A percentile compares a stretch with the other conserved stretches of the same genome.
These are phyloP conservation scores for Parmelia sp. DNA, from an alignment of 495 filamentous ascomycete species.

Conservation along the genomic window DNA sequence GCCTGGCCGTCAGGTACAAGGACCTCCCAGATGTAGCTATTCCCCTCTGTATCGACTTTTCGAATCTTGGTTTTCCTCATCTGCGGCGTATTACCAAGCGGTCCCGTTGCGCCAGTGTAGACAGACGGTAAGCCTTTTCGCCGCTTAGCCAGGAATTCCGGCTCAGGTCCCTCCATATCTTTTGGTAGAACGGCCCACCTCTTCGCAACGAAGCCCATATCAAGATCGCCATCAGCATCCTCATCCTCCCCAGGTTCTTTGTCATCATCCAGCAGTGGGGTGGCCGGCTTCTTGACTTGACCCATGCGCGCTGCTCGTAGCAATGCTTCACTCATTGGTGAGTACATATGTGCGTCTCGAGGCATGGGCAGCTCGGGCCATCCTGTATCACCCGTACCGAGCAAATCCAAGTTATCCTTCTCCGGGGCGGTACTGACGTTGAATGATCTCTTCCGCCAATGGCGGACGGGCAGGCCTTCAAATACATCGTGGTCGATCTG, in stretches of 20 bases:
- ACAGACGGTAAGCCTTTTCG: constrained; percentile 63
- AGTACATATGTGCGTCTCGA: constrained; percentile 74
- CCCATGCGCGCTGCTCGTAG: constrained; percentile 66
- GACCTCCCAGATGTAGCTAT: constrained; percentile 72
- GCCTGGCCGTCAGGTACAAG: constrained; percentile 73
- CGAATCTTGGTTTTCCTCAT: constrained; percentile 74
- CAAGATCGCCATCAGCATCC: constrained; percentile 44
- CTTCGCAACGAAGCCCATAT: constrained; percentile 32
- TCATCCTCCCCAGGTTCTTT: constrained; percentile 44
- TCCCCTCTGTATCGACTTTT: constrained; percentile 68
- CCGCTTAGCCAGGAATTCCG: constrained; percentile 81
- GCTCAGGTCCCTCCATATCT: constrained; percentile 64
- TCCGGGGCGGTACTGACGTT: constrained; percentile 61
- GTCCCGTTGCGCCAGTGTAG: constrained; percentile 38
- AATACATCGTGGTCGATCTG: constrained; percentile 91
- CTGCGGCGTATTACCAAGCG: constrained; percentile 36
- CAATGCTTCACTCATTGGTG: constrained; percentile 73
- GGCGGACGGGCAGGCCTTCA: constrained; percentile 86
- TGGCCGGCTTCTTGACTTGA: constrained; percentile 37
- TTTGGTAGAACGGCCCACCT: constrained; percentile 76
- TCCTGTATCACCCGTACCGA: constrained; percentile 50
- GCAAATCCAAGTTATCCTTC: constrained; percentile 39
- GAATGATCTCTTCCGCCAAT: constrained; percentile 73
- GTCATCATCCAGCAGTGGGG: constrained; percentile 30
- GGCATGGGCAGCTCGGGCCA: constrained; percentile 68